Conservation (phyloP, 2,329 filamentous ascomycete genomes). For the Trichothecium sympodiale region DNA sequence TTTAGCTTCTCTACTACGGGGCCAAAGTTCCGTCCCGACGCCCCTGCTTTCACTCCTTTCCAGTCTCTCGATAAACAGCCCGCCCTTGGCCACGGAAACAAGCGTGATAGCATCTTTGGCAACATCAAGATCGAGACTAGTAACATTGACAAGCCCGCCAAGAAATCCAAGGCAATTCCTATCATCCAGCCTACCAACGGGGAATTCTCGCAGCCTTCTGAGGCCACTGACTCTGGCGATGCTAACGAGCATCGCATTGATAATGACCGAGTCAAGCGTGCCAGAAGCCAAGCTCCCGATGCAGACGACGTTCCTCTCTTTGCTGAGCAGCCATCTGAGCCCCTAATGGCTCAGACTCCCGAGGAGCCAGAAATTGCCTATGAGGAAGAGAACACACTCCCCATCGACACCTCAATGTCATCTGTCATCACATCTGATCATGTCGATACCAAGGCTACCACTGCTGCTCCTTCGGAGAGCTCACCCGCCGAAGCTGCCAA, state of each 20-base stretch:
- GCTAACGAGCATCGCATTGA: constrained; percentile 51
- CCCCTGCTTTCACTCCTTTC: constrained; percentile 63
- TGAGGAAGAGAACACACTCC: constrained; percentile 30
- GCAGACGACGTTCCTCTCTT: constrained; percentile 68
- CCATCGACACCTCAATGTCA: constrained; percentile 40
- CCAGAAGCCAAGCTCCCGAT: constrained; percentile 51
- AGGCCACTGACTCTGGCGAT: constrained; percentile 30
- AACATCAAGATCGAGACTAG: constrained; percentile 53
- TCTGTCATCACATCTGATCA: constrained; percentile 42
- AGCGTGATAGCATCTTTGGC: constrained; percentile 50
- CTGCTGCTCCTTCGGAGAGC: constrained; percentile 39
- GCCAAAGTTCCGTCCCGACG: constrained; percentile 64
- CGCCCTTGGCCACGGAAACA: constrained; percentile 18
- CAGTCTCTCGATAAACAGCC: constrained; percentile 24
- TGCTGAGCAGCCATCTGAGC: constrained; percentile 38
- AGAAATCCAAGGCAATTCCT: constrained; percentile 73
- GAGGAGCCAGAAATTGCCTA: constrained; percentile 14
- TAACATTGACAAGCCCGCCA: constrained; percentile 53
- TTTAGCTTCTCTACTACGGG: constrained; percentile 60
- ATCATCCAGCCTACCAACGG: constrained; percentile 57
- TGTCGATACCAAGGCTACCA: constrained; percentile 40
- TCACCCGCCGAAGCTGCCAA: constrained; percentile 38
- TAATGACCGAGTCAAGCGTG: constrained; percentile 65
- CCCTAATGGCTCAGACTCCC: constrained; percentile 12
- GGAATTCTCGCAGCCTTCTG: constrained; percentile 10